Evolutionary conservation across 352 stramenopile genomes (phyloP), one percentile per base, ranked within the genome.

Genomic region (Pythium monospermum): DNA sequence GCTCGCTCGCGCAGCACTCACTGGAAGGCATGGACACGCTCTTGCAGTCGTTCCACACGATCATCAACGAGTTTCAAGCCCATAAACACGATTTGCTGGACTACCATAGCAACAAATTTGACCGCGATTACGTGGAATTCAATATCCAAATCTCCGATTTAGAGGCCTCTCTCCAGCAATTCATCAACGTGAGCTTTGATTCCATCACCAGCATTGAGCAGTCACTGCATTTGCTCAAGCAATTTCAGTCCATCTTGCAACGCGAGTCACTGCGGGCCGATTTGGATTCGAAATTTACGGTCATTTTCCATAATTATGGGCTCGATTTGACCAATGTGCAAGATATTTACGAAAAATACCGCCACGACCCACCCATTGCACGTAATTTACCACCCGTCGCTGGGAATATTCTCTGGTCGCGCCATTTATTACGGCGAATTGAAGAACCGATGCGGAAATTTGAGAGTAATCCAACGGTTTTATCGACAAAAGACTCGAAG

Each of bases 81-180:
- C 76, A 90, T 55, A 85, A 88, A 48, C 83, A 95, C 57, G 84
- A 96, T 46, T 47, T 96, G 26, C 66, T 96, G 1, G 85, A 94
- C 53, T 96, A 82, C 59, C 70, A 91, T 65, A 88, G 87, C 64
- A 93, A 93, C 59, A 91, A 93, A 50, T 97, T 97, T 49, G 91
- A 97, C 41, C 70, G 90, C 13, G 91, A 97, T 58, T 98, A 97
- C 53, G 83, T 97, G 8, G 86, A 97, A 48, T 97, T 98, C 65
- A 97, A 97, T 51, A 94, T 97, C 41, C 78, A 89, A 51, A 93
- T 96, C 37, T 80, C 82, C 0, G 87, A 96, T 46, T 71, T 96
- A 8, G 87, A 96, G 65, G 72, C 77, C 0, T 85, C 69, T 6
- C 67, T 96, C 19, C 85, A 96, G 68, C 81, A 95, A 32, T 96